Conservation (phyloP, 2,329 filamentous ascomycete genomes). For the Byssochlamys sp. region DNA sequence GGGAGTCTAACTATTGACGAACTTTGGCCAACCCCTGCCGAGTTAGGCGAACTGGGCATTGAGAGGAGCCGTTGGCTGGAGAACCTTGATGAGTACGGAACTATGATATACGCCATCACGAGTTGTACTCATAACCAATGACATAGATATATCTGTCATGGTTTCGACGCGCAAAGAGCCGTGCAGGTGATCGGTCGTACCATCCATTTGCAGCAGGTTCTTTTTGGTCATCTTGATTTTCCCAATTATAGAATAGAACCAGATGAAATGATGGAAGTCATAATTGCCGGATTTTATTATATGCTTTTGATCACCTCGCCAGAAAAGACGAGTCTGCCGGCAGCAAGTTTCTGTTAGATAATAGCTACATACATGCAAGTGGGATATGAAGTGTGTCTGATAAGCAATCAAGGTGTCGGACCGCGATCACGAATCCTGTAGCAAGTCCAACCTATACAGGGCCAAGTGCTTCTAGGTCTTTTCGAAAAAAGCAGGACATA, state of each 20-base stretch:
- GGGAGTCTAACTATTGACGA: conserved; percentile 39
- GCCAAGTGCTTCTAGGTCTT: conserved; percentile 11
- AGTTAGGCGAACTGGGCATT: conserved; percentile 20
- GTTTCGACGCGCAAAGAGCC: no score
- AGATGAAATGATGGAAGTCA: not conserved
- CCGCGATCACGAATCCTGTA: conserved; percentile 1
- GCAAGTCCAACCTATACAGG: conserved; percentile 5
- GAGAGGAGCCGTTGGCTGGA: conserved; percentile 38
- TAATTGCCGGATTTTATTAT: not conserved
- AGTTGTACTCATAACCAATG: conserved; percentile 34
- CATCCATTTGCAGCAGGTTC: no score
- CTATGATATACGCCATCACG: conserved; percentile 43
- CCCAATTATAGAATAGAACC: no score
- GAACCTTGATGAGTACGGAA: conserved; percentile 44
- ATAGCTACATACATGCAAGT: not conserved
- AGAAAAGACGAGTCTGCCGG: not conserved
- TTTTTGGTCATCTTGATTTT: no score
- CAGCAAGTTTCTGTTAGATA: not conserved
- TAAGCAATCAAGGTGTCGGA: not conserved
- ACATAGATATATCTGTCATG: not conserved
- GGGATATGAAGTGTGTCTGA: not conserved
- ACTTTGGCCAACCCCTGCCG: conserved; percentile 37
- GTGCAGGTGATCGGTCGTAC: no score
- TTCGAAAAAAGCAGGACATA: conserved; percentile 14
- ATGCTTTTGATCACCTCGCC: not conserved